Evolutionary conservation across 1,284 basidiomycete genomes (phyloP), one percentile per base, ranked within the genome.

Genomic region (Sparassis latifolia): DNA sequence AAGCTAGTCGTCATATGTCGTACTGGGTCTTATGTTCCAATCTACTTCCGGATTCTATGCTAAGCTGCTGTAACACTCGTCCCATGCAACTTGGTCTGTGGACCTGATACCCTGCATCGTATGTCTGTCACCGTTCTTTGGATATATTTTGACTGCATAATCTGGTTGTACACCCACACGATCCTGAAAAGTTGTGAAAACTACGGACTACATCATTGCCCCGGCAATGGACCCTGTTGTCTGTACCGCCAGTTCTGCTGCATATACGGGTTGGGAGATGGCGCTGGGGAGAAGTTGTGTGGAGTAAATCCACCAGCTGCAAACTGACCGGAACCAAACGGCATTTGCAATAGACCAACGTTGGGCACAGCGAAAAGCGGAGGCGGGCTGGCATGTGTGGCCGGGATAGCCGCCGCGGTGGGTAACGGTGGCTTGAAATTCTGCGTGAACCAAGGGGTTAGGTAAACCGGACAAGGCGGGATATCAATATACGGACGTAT

Each of bases 401-500:
- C 20, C 20, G 20, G 20, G 20, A 20, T 20, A 41, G 42, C 5
- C 5, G 20, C 35, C 2, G 47, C 33, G 4, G 48, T 49, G 5
- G 47, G 52, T 0, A 48, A 51, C 0, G 59, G 59, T 2, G 59
- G 59, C 37, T 56, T 59, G 53, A 52, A 61, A 49, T 58, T 59
- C 59, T 61, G 20, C 20, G 20, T 20, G 20, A 20, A 20, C 20
- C 20, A 27, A 20, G 9, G 32, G n/a, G 10, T 38, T 31, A 35
- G 33, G 37, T 10, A 4, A 10, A 30, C 30, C 5, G 5, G n/a
- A 46, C 12, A 33, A 33, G 5, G 5, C 10, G 9, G 3, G 37
- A 9, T 3, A 28, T n/a, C 4, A 7, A 30, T n/a, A 10, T 33
- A 72, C 84, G 52, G 57, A 89, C 87, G 57, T 80, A 76, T 77